Percentiles rank a stretch among this genome's conserved stretches.
Evolutionary conservation across 345 rosid species (phyloP).

Genomic region (Citrus medica): DNA sequence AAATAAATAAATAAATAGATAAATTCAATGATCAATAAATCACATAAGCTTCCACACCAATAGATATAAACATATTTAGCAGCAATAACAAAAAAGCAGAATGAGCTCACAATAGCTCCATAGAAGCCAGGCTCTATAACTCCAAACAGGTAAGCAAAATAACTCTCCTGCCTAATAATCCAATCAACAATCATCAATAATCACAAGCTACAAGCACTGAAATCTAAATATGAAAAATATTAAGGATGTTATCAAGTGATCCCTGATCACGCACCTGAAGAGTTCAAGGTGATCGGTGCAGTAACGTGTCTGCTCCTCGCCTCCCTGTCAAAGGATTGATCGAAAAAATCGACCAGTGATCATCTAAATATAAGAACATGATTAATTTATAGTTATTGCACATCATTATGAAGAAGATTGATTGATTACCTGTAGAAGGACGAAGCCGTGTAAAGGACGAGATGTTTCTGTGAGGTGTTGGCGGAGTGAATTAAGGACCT

Average conservation of each 20-base stretch:
- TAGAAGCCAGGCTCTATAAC: slow-evolving; percentile 82
- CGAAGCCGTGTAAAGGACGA: slow-evolving; percentile 63
- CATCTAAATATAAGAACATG: not conserved
- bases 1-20: not conserved
- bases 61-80: no score
- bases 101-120: slow-evolving; percentile 82
- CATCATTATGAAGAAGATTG: not conserved
- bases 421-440: slow-evolving; percentile 62
- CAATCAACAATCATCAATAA: slow-evolving; percentile 9
- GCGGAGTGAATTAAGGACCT: slow-evolving; percentile 60
- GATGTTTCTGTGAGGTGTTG: slow-evolving; percentile 41
- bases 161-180: slow-evolving; percentile 71
- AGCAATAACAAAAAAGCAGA: not conserved
- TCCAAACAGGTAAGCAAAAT: slow-evolving; percentile 90
- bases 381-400: not conserved
- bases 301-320: slow-evolving; percentile 74
- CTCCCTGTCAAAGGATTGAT: slow-evolving; percentile 47
- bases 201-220: not conserved
- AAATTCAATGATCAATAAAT: not conserved
- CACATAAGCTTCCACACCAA: not conserved
- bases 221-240: not conserved
- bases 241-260: not conserved
- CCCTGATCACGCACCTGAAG: slow-evolving; percentile 53
- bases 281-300: slow-evolving; percentile 92
- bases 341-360: not conserved